Percentiles rank a stretch among this genome's conserved stretches.
Evolutionary conservation across 2,329 filamentous ascomycete genomes (phyloP).

Genomic region (Capronia coronata): DNA sequence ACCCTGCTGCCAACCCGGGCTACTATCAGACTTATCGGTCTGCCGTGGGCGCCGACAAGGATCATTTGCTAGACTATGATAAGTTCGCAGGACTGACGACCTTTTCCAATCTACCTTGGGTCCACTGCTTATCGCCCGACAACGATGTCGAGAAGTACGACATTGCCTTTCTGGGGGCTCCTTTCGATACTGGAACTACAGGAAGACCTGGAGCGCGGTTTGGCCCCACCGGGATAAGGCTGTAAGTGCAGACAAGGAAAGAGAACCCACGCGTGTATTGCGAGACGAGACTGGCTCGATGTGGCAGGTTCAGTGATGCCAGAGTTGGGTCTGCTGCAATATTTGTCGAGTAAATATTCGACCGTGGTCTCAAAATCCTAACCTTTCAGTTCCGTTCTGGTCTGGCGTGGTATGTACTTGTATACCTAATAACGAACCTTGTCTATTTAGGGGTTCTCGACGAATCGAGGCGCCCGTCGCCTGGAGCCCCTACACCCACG

Average conservation of each 20-base stretch:
- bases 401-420: neutral
- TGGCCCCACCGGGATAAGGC: slow-evolving; percentile 48
- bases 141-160: slow-evolving; percentile 31
- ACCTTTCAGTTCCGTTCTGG: no score
- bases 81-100: slow-evolving; percentile 38
- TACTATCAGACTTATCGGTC: slow-evolving; percentile 8
- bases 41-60: slow-evolving; percentile 28
- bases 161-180: slow-evolving; percentile 45
- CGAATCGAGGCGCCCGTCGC: slow-evolving; percentile 39
- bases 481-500: slow-evolving; percentile 47
- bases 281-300: neutral
- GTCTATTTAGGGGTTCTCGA: slow-evolving; percentile 37
- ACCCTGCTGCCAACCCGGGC: neutral
- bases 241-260: slow-evolving; percentile 15
- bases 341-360: no score
- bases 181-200: slow-evolving; percentile 49
- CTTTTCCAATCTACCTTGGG: slow-evolving; percentile 33
- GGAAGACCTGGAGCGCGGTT: slow-evolving; percentile 49
- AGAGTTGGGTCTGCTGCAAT: no score
- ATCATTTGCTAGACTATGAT: slow-evolving; percentile 39
- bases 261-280: no score
- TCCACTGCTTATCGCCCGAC: slow-evolving; percentile 30
- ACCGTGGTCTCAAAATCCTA: no score
- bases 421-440: neutral
- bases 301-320: no score